Evolutionary conservation across 2,329 filamentous ascomycete species (phyloP), one percentile per base, ranked within the genome.

Genomic region (Alternaria burnsii): DNA sequence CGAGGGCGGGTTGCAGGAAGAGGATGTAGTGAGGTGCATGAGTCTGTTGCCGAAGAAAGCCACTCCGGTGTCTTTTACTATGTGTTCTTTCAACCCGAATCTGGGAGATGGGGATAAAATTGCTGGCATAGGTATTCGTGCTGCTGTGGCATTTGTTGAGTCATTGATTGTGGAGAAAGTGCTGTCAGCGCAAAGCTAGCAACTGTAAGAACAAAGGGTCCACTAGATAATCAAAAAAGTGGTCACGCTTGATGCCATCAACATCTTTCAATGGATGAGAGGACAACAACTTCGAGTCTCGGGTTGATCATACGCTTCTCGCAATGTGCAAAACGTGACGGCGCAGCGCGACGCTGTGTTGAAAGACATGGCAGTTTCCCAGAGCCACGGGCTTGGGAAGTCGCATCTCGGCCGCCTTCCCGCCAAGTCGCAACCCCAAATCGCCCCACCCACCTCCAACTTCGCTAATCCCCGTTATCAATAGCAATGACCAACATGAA

Each of bases 41-140:
- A 14, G 14, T 1, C 14, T 36, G 14, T 4, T 36, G 12, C 61
- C 64, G 10, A 22, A 52, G 38, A 65, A 59, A 44, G 57, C 52
- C 4, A 61, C 46, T 12, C 56, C 57, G 16, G 38, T 28, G 12
- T 65, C 64, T 5, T 36, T 67, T 14, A 62, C 55, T 3, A 32
- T 68, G 7, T 68, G 64, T 42, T 68, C 64, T 9, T 65, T 68
- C 43, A 59, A 63, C 34, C 66, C 62, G 3, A 52, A 52, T 9
- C 30, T 67, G 24, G 59, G 60, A 6, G 66, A 62, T 11, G 64
- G 66, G 0, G 64, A 68, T 42, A 67, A 59, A 30, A 52, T 67
- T 34, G 66, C 64, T 10, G 38, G 24, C 1, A 60, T 67, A 36
- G 64, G 57, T 16, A 40, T 66, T 4, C 50, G 48, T 14, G 63